Evolutionary conservation across 2,329 filamentous ascomycete species (phyloP), one percentile per base, ranked within the genome.

Genomic region (Aureobasidium lini): DNA sequence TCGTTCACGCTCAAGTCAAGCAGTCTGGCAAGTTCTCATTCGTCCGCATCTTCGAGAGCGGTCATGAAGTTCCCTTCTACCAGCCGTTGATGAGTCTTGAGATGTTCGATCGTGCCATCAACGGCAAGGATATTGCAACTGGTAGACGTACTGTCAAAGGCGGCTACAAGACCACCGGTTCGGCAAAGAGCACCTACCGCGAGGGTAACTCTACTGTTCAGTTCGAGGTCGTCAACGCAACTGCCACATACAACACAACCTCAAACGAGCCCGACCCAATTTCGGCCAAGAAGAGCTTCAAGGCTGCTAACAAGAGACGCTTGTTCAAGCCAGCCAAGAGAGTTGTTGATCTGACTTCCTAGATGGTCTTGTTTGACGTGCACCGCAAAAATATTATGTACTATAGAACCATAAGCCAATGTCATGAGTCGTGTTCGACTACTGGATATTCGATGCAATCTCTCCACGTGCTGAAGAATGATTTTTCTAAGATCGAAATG

Each of bases 31-130:
- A 75, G 58, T 81, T 78, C 68, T 76, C 73, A 47, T 81, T 81
- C 66, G 72, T 76, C 6, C 72, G 80, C 28, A 72, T 82, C 62
- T 80, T 77, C 66, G 76, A 80, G 60, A 70, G 71, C 7, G 77
- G 78, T 4, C 78, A 80, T 57, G 75, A 78, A 65, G 77, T 79
- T 1, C 80, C 80, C 0, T 82, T 81, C 66, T 83, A 83, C 67
- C 80, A 82, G 65, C 81, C 76, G 3, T 69, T 78, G 34, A 76
- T 73, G 11, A 69, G 79, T 7, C 69, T 81, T 11, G 75, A 76
- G 62, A 72, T 81, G 61, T 80, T 82, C 62, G 71, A 77, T 68
- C 74, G 80, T 11, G 76, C 75, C 10, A 69, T 83, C 59, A 64
- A 66, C 10, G 73, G 77, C n/a, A 67, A 71, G 18, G 79, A 83